Evolutionary conservation across 306 rosid genomes (phyloP), one percentile per base, ranked within the genome.

Genomic region (Lathyrus aphaca): DNA sequence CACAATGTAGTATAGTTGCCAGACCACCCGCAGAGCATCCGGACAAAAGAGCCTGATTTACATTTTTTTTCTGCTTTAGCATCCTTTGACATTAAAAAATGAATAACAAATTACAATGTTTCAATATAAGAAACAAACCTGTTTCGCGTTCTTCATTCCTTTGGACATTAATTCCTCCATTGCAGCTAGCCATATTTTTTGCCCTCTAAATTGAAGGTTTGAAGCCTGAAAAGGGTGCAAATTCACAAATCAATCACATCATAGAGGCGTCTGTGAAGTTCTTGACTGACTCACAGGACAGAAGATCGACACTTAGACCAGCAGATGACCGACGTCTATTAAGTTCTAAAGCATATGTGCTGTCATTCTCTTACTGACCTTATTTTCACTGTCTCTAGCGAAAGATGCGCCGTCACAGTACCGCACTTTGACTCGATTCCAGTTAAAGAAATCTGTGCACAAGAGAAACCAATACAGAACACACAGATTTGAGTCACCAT

Each of bases 11-110:
- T 54, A 92, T 89, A 48, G 97, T 82, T 71, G 97, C 97, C 32
- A 92, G 80, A 72, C 97, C 96, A 53, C 97, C 97, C 9, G 97
- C 97, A 69, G 96, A 92, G 77, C 97, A 92, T 81, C 97, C 97
- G 55, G 97, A 87, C 51, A 89, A 91, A 72, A 92, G 90, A 46
- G 89, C 89, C 95, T 91, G 86, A 64, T 74, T 56, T 49, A 71
- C 16, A 76, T 7, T n/a, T 10, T 61, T 38, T 5, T 40, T 6
- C 39, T 35, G 40, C 38, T 48, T 69, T 19, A 66, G 64, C 51
- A 78, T 53, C 40, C 71, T 58, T 68, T 64, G 10, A 15, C 29
- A 5, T 44, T 16, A 18, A 37, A 45, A 40, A 50, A 19, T 16
- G 45, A 62, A 43, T 29, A 43, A 56, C 19, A 72, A 44, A 38